Evolutionary conservation across 345 rosid species (phyloP).

Genomic region (Rhizophora mangle): DNA sequence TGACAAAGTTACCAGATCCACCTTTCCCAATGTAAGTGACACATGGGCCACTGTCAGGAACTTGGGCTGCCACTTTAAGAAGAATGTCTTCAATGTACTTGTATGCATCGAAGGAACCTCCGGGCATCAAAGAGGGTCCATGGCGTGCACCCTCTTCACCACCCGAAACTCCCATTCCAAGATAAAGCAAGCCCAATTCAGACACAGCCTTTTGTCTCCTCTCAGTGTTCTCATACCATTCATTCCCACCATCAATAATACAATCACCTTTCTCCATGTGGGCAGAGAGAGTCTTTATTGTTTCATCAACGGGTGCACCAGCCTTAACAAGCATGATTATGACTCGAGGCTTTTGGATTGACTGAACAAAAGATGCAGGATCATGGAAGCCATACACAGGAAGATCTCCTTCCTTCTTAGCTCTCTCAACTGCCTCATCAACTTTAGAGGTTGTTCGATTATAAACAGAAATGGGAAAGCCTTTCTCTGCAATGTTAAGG

Average conservation of each 20-base stretch:
- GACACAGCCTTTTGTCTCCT: constrained; percentile 74
- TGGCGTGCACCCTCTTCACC: constrained; percentile 97
- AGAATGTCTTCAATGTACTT: constrained; percentile 85
- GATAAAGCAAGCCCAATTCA: constrained; percentile 72
- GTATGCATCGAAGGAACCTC: constrained; percentile 88
- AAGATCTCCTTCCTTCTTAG: constrained; percentile 77
- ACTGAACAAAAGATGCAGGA: constrained; percentile 70
- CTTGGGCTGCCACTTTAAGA: constrained; percentile 92
- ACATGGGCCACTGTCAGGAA: constrained; percentile 87
- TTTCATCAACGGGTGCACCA: constrained; percentile 89
- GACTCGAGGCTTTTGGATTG: constrained; percentile 86
- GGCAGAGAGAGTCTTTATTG: constrained; percentile 80
- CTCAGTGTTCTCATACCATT: constrained; percentile 99
- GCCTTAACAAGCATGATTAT: constrained; percentile 98
- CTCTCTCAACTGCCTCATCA: constrained; percentile 85
- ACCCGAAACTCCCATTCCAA: constrained; percentile 97
- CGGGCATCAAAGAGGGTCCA: constrained; percentile 96
- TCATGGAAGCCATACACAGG: constrained; percentile 83
- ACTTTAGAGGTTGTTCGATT: constrained; percentile 87
- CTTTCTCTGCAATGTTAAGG: constrained; percentile 90
- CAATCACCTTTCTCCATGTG: constrained; percentile 93
- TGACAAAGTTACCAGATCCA: constrained; percentile 93
- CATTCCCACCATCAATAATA: constrained; percentile 96
- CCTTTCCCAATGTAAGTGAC: constrained; percentile 88
- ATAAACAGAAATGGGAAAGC: constrained; percentile 93